Evolutionary conservation across 1,284 basidiomycete genomes (phyloP), one percentile per base, ranked within the genome.

Genomic region (Heterobasidion annosum): DNA sequence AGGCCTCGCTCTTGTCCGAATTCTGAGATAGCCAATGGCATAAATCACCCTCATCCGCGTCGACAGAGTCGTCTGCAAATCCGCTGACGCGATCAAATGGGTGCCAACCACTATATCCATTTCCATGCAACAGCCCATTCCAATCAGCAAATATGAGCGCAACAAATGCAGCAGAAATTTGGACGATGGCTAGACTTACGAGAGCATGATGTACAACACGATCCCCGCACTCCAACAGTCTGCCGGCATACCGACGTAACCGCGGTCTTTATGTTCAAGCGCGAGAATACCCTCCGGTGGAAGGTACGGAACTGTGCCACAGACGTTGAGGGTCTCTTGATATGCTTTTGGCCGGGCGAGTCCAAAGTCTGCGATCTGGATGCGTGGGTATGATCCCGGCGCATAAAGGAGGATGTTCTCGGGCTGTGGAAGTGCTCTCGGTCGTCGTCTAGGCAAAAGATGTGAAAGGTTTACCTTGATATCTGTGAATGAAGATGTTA

Each of bases 141-240:
- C 25, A 25, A 10, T 52, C 43, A 34, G 19, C 3, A 34, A 7
- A 46, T 42, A 42, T 33, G 10, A 32, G 48, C n/a, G 54, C 51
- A 44, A 50, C 52, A 55, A 42, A 45, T 33, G 12, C 19, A 53
- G 48, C 49, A 47, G 57, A 40, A 52, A 45, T 32, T 18, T 10
- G 35, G 35, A 45, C 35, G 47, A 52, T 42, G 18, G 18, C 25
- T 25, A 1, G 25, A 48, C 85, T 58, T 69, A 90, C 88, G 79
- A 78, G 51, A 92, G 73, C 86, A 92, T 91, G 57, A 89, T 82
- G 61, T 83, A 91, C 54, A 91, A 69, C 53, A 88, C 81, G 2
- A 91, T 78, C 8, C 89, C 90, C 9, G 84, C 78, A 59, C 87
- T 88, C 91, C 89, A 93, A 62, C 88, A 90, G 65, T 93, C 90